Evolutionary conservation across 2,329 filamentous ascomycete genomes (phyloP).

Genomic region (Aspergillus sergii): DNA sequence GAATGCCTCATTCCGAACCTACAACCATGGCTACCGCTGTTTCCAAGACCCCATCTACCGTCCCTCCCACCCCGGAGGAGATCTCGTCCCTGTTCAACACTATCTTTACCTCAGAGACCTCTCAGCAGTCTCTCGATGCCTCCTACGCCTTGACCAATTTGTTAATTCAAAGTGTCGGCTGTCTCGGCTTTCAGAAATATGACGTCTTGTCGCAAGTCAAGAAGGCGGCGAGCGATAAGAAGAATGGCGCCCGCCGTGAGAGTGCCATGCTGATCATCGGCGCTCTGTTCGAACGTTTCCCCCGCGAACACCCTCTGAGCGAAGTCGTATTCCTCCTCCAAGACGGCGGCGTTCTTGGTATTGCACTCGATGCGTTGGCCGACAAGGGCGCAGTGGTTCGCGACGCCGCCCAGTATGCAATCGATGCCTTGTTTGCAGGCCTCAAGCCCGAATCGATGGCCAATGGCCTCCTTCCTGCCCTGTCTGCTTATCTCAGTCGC

Average conservation of each 20-base stretch:
- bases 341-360: conserved; percentile 70
- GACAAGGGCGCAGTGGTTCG: conserved; percentile 89
- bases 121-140: conserved; percentile 68
- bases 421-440: conserved; percentile 82
- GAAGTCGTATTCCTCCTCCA: conserved; percentile 83
- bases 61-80: conserved; percentile 66
- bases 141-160: conserved; percentile 67
- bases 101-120: conserved; percentile 70
- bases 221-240: conserved; percentile 90
- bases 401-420: conserved; percentile 89
- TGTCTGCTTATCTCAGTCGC: conserved; percentile 76
- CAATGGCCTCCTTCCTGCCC: conserved; percentile 74
- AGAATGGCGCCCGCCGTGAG: conserved; percentile 81
- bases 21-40: conserved; percentile 51
- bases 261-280: conserved; percentile 94
- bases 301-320: conserved; percentile 72
- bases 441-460: conserved; percentile 82
- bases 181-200: conserved; percentile 64
- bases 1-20: conserved; percentile 52
- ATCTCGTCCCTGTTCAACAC: conserved; percentile 65
- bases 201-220: conserved; percentile 65
- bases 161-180: conserved; percentile 66
- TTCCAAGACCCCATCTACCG: conserved; percentile 47
- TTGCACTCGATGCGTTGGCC: conserved; percentile 80
- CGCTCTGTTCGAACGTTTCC: conserved; percentile 88